Evolutionary conservation across 345 rosid genomes (phyloP).

Genomic region (Dipteronia sinensis): DNA sequence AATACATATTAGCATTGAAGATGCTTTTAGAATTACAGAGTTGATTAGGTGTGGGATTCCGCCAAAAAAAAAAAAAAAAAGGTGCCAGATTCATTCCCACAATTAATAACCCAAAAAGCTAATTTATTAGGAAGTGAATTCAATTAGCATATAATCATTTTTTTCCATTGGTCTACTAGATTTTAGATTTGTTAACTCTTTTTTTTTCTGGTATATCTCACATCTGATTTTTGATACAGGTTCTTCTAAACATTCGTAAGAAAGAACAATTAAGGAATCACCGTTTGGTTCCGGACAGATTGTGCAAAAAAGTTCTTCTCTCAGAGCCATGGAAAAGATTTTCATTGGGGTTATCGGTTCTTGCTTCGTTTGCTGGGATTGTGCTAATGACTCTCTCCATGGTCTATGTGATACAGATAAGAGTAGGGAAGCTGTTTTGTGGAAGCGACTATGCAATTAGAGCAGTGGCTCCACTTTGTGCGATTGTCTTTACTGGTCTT

Average conservation of each 20-base stretch:
- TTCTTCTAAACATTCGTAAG: background rate
- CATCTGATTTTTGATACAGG: too few relatives aligned
- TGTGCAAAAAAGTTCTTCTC: slow-evolving; percentile 7
- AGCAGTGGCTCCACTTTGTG: slow-evolving; percentile 22
- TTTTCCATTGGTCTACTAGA: too few relatives aligned
- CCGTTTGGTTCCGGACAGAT: background rate
- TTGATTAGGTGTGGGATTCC: too few relatives aligned
- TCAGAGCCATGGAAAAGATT: slow-evolving; percentile 22
- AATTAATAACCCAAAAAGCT: too few relatives aligned
- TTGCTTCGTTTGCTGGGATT: slow-evolving; percentile 4
- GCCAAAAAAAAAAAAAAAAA: too few relatives aligned
- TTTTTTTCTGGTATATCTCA: background rate
- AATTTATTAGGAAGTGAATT: too few relatives aligned
- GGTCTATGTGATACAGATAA: slow-evolving; percentile 35
- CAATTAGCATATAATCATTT: too few relatives aligned
- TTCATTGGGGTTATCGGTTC: slow-evolving; percentile 6
- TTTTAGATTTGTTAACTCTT: too few relatives aligned
- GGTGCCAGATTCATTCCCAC: too few relatives aligned
- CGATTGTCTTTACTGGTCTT: slow-evolving; percentile 21
- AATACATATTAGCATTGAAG: too few relatives aligned
- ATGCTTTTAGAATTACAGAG: too few relatives aligned
- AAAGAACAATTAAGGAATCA: background rate
- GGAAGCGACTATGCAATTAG: slow-evolving; percentile 17
- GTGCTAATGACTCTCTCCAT: slow-evolving; percentile 23
- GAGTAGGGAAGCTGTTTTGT: slow-evolving; percentile 31